Base-by-base conservation (phyloP, 257 asterid genomes). In the Avicennia marina region DNA sequence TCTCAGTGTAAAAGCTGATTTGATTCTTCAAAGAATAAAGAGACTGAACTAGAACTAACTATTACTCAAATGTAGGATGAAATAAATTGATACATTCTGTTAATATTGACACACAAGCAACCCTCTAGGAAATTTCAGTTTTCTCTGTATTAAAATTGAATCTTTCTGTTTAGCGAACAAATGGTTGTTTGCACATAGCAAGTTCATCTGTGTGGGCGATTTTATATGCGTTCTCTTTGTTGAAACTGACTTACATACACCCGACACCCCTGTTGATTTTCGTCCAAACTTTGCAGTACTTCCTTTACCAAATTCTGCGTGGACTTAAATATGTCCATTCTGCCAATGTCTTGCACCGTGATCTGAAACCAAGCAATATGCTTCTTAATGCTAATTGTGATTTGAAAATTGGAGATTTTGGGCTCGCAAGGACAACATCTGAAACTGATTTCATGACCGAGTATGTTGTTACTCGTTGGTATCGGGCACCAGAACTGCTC, bases 391-490 rank as follows among this genome's bases (percentile, higher is more conserved):
- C 90, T 20, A 91, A 83, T 27, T 88, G 98, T 41, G 98, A 88
- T 64, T 74, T 91, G 44, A 91, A 91, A 72, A 82, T 88, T 24
- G 97, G 89, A 51, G 97, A 91, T 66, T 91, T 91, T 13, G 98
- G 98, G 69, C 97, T 88, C 33, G 98, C 98, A 13, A 85, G 98
- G 84, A 91, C 97, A 3, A 88, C 96, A 11, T 88, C 97, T 11
- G 98, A 91, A 81, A 88, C 98, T 0, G 98, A 91, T 76, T 91
- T 88, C 78, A 91, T 91, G 97, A 91, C 98, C 2, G 98, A 91
- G 75, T 91, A 91, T 29, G 97, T 91, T n/a, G 98, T 91, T 47
- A 83, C 98, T 63, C 95, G 97, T 38, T 91, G 98, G 98, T 91
- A 91, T 54, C 79, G 98, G 52, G 98, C 97, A 13, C 98, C 98